Percentiles rank a stretch among this genome's conserved stretches.
phyloP scores from a whole-genome alignment of 1,139 yeast species.

The Hansenula anomala region DNA sequence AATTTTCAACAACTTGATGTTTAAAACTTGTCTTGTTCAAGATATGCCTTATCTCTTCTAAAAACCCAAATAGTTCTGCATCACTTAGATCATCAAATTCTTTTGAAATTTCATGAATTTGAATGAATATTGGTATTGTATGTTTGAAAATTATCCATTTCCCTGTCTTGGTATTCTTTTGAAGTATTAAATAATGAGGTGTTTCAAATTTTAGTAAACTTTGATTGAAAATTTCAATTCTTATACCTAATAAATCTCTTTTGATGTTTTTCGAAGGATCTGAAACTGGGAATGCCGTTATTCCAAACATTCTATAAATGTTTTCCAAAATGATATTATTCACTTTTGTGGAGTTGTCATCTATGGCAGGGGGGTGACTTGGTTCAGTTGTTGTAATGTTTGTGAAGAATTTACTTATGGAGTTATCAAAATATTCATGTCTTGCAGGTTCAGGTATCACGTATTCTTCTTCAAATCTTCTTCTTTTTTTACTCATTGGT shows the following conservation, averaged over 20 bases:
- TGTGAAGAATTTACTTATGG: slow-evolving; percentile 24
- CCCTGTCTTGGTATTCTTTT: slow-evolving; percentile 25
- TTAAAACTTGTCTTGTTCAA: slow-evolving; percentile 14
- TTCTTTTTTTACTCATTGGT: slow-evolving; percentile 4
- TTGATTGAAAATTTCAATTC: slow-evolving; percentile 39
- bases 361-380: background rate
- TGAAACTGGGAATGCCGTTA: slow-evolving; percentile 40
- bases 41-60: slow-evolving; percentile 8
- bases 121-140: slow-evolving; percentile 38
- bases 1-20: slow-evolving; percentile 15
- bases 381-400: slow-evolving; percentile 9
- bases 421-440: slow-evolving; percentile 30
- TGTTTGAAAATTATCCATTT: slow-evolving; percentile 37
- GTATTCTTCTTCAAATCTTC: slow-evolving; percentile 12
- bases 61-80: slow-evolving; percentile 8
- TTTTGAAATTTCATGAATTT: slow-evolving; percentile 17
- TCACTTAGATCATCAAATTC: slow-evolving; percentile 16
- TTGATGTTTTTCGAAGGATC: slow-evolving; percentile 27
- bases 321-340: slow-evolving; percentile 32
- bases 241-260: slow-evolving; percentile 31
- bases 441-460: slow-evolving; percentile 22
- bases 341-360: slow-evolving; percentile 7
- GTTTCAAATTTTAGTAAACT: slow-evolving; percentile 23
- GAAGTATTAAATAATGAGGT: slow-evolving; percentile 39
- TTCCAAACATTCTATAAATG: slow-evolving; percentile 37